Percentiles rank a stretch among this genome's conserved stretches.
phyloP scores from a whole-genome alignment of 768 basidiomycete species.

The Trametes elegans region DNA sequence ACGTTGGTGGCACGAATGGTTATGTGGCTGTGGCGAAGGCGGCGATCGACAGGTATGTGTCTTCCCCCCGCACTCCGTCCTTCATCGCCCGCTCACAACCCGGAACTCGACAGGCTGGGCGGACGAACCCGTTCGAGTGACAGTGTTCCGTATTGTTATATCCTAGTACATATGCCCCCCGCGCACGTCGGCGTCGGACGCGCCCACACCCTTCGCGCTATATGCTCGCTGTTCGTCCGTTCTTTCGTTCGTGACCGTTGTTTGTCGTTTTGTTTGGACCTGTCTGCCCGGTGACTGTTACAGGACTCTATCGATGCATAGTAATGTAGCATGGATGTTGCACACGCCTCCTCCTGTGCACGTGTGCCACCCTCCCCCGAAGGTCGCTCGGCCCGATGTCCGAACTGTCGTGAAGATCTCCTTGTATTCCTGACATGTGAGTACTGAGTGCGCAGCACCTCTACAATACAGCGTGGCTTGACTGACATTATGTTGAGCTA shows the following conservation, averaged over 20 bases:
- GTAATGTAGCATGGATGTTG: slow-evolving; percentile 13
- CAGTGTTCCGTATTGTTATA: not conserved
- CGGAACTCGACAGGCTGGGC: slow-evolving; percentile 54
- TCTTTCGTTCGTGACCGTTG: not conserved
- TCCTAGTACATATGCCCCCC: not conserved
- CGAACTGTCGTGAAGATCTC: no score
- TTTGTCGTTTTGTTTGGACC: not conserved
- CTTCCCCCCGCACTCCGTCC: not conserved
- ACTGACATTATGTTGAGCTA: no score
- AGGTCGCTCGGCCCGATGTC: no score
- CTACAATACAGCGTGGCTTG: no score
- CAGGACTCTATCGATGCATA: not conserved
- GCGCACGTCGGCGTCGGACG: no score
- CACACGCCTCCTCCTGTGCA: not conserved
- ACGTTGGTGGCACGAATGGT: slow-evolving; percentile 85
- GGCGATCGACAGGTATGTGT: slow-evolving; percentile 63
- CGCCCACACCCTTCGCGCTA: no score
- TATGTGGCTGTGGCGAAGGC: slow-evolving; percentile 80
- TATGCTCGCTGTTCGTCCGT: not conserved
- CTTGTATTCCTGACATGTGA: no score
- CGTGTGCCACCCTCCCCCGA: not conserved
- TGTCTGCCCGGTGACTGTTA: not conserved
- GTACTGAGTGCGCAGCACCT: no score
- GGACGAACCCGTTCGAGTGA: slow-evolving; percentile 63
- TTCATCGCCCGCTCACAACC: not conserved